phyloP scores from a whole-genome alignment of 495 filamentous ascomycete species.

The Choiromyces venosus region DNA sequence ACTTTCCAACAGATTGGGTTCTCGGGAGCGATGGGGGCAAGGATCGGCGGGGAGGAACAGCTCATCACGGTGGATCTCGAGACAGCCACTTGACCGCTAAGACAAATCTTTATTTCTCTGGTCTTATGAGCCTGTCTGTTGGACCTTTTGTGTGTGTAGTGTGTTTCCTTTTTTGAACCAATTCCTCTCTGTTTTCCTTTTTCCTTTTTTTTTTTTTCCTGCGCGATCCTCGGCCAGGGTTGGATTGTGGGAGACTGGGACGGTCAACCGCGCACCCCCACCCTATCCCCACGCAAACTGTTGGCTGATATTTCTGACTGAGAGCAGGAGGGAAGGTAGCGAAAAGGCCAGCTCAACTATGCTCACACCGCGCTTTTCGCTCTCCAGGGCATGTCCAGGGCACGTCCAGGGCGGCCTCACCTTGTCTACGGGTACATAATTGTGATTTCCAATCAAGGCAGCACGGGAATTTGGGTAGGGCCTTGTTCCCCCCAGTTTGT shows the following conservation, averaged over 20 bases:
- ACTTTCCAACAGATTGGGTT: slow-evolving; percentile 38
- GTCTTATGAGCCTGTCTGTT: slow-evolving; percentile 1
- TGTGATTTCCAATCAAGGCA: neutral
- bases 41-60: slow-evolving; percentile 36
- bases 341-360: slow-evolving; percentile 12
- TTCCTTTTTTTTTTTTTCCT: slow-evolving; percentile 25
- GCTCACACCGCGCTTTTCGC: slow-evolving; percentile 5
- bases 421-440: neutral
- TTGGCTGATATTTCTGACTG: slow-evolving; percentile 13
- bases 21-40: slow-evolving; percentile 32
- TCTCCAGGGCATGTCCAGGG: neutral
- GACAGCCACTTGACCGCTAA: slow-evolving; percentile 2
- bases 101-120: neutral
- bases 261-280: slow-evolving; percentile 19
- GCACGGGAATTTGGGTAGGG: neutral
- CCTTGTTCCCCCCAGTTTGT: neutral
- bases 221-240: slow-evolving; percentile 26
- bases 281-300: slow-evolving; percentile 24
- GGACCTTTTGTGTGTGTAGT: slow-evolving; percentile 7
- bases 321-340: slow-evolving; percentile 10
- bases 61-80: slow-evolving; percentile 32
- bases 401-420: neutral
- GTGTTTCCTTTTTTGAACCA: slow-evolving; percentile 22
- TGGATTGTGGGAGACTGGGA: slow-evolving; percentile 20
- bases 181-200: slow-evolving; percentile 23